Base-by-base conservation (phyloP, 805 yeast species). In the Kluyveromyces lactis region DNA sequence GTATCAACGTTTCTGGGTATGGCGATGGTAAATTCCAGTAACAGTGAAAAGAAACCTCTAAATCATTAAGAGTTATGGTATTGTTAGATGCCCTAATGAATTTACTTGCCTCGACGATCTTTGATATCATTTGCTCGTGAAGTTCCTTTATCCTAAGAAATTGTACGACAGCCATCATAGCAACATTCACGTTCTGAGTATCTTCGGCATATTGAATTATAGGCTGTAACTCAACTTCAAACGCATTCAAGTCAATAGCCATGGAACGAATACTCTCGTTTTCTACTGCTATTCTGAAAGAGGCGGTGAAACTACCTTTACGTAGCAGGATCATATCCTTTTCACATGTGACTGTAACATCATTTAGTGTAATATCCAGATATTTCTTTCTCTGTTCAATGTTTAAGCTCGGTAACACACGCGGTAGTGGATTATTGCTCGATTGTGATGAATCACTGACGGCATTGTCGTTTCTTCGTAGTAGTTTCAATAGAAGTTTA, bases 381-480 rank as follows among this genome's bases (percentile, higher is more conserved):
- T 15, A 34, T 16, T 26, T 12, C 19, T 18, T n/a, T 26, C 37
- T 34, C 4, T 4, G 13, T 18, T 24, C 30, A 3, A 34, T 13
- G 15, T 34, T 26, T 26, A 34, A 26, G 24, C 37, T 34, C 18
- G 37, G 37, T 10, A 34, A 18, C 6, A 34, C 37, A 34, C 37
- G 23, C 19, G 37, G 37, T 12, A 34, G 11, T 5, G 30, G n/a
- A 9, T n/a, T 34, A 4, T 16, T 15, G 12, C 10, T 21, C 9
- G 18, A 10, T 9, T 34, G 3, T 18, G 17, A 15, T 5, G 16
- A 13, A 9, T 13, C 13, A 9, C 9, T 21, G 13, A 16, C n/a
- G 7, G 13, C 5, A 12, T 6, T 7, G 6, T 6, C 30, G n/a
- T n/a, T 11, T 15, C 30, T 15, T 15, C 37, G 6, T 13, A 34